A percentile compares a stretch with the other conserved stretches of the same genome.
These are phyloP conservation scores for Populus tremula DNA, from an alignment of 345 rosid genomes.

Conservation along the genomic window DNA sequence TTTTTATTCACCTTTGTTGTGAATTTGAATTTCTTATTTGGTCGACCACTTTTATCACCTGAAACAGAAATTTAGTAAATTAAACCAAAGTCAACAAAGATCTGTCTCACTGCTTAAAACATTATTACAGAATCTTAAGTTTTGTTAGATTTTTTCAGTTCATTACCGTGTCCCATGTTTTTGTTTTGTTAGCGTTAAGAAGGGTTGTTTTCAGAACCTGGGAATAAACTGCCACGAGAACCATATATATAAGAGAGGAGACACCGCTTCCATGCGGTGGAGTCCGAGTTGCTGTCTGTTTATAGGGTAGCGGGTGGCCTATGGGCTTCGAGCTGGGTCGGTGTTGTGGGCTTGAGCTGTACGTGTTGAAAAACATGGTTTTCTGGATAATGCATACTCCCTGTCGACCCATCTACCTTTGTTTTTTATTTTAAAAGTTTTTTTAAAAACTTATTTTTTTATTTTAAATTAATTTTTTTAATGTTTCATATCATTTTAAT, in stretches of 20 bases:
- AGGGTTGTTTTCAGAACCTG: neutral
- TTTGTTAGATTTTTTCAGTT: neutral
- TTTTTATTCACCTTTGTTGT: too few relatives aligned
- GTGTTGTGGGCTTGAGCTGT: neutral
- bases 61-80: neutral
- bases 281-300: neutral
- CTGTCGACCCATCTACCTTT: neutral
- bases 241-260: neutral
- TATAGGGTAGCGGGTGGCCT: neutral
- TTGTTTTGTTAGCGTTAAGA: neutral
- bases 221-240: neutral
- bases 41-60: neutral
- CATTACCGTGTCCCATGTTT: neutral
- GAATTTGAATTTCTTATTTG: neutral
- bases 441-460: too few relatives aligned
- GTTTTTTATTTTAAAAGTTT: too few relatives aligned
- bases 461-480: too few relatives aligned
- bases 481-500: rapidly evolving
- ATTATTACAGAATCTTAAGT: neutral
- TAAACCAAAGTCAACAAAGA: neutral
- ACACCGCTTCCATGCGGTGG: neutral
- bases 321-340: neutral
- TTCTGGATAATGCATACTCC: neutral
- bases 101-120: neutral
- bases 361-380: neutral